These are phyloP conservation scores for Diplodia scrobiculata DNA, from an alignment of 2,329 filamentous ascomycete genomes.

Conservation along the genomic window DNA sequence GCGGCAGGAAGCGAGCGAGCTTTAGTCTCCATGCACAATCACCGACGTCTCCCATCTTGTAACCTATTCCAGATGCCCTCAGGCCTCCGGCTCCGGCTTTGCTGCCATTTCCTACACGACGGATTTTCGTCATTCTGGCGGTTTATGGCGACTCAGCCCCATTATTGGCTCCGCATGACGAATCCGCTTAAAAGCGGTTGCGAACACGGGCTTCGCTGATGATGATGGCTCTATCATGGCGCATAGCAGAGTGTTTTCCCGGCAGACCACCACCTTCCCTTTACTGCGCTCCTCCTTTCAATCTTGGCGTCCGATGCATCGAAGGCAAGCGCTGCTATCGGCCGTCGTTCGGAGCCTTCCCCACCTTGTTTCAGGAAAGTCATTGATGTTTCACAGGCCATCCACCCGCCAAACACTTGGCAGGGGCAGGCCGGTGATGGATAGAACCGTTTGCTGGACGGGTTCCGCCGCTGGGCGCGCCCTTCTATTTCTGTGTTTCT, in stretches of 20 bases:
- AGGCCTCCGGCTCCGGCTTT: neutral
- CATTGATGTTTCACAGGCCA: slow-evolving; percentile 4
- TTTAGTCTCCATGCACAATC: neutral
- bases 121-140: neutral
- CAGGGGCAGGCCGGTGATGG: slow-evolving; percentile 1
- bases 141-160: neutral
- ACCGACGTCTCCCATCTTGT: slow-evolving; percentile 4
- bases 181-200: neutral
- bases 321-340: slow-evolving; percentile 4
- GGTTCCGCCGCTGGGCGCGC: neutral
- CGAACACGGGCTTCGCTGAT: neutral
- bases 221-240: neutral
- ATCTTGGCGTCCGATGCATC: neutral
- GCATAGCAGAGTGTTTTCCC: neutral
- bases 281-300: neutral
- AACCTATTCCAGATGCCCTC: neutral
- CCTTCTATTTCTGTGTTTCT: neutral
- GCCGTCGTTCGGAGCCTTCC: neutral
- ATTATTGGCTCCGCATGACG: neutral
- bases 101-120: neutral
- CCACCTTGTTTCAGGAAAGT: slow-evolving; percentile 7
- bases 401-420: neutral
- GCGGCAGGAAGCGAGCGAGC: slow-evolving; percentile 16
- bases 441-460: neutral
- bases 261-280: neutral